Percentiles rank a stretch among this genome's conserved stretches.
These are phyloP conservation scores for Cladophialophora bantiana DNA, from an alignment of 2,329 filamentous ascomycete species.

Conservation along the genomic window DNA sequence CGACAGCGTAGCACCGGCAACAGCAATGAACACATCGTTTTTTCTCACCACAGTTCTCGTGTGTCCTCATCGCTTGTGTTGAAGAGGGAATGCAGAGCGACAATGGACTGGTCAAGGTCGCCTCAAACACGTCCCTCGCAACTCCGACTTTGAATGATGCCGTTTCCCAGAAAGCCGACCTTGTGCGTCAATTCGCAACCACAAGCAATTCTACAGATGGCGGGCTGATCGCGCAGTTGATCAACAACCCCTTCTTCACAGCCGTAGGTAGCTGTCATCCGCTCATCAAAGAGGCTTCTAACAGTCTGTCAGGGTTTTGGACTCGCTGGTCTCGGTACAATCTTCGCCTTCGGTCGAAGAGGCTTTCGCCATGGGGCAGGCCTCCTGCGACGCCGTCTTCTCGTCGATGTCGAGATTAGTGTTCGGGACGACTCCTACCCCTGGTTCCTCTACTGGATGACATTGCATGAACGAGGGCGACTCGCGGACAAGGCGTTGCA, in stretches of 20 bases:
- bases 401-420: conserved; percentile 95
- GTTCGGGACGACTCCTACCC: conserved; percentile 91
- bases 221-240: conserved; percentile 53
- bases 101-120: conserved; percentile 33
- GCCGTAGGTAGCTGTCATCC: conserved; percentile 48
- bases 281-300: background rate
- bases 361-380: conserved; percentile 75
- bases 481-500: conserved; percentile 55
- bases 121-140: conserved; percentile 20
- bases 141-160: conserved; percentile 21
- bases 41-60: background rate
- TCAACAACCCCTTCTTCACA: conserved; percentile 59
- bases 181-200: conserved; percentile 35
- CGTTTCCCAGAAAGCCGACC: conserved; percentile 32
- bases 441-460: conserved; percentile 95
- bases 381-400: conserved; percentile 80
- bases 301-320: conserved; percentile 71
- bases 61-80: conserved; percentile 1
- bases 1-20: background rate
- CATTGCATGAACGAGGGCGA: conserved; percentile 74
- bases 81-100: conserved; percentile 35
- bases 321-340: conserved; percentile 85
- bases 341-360: conserved; percentile 79
- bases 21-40: background rate
- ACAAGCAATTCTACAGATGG: conserved; percentile 45